A percentile compares a stretch with the other conserved stretches of the same genome.
These are phyloP conservation scores for Fusarium verrucosum DNA, from an alignment of 2,329 filamentous ascomycete species.

Conservation along the genomic window DNA sequence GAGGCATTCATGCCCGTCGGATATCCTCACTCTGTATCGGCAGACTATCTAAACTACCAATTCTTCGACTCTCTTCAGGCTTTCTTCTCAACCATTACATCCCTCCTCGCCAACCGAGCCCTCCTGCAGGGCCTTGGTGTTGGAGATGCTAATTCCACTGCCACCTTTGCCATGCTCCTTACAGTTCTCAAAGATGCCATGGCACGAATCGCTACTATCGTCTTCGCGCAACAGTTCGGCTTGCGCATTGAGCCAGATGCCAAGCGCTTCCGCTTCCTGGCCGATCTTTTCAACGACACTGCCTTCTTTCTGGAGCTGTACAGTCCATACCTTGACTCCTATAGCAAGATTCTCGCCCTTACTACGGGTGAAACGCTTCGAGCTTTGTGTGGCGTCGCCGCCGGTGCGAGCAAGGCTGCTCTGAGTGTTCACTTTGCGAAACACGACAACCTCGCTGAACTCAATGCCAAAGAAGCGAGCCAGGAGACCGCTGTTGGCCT, in stretches of 20 bases:
- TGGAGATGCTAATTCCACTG: conserved; percentile 79
- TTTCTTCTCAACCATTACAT: conserved; percentile 83
- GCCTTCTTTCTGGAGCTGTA: conserved; percentile 88
- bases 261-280: conserved; percentile 87
- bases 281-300: conserved; percentile 87
- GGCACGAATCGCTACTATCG: conserved; percentile 83
- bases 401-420: conserved; percentile 88
- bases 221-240: conserved; percentile 84
- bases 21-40: conserved; percentile 86
- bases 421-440: conserved; percentile 91
- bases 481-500: conserved; percentile 95
- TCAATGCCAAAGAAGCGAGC: conserved; percentile 94
- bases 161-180: conserved; percentile 82
- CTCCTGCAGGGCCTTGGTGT: conserved; percentile 84
- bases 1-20: conserved; percentile 83
- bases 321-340: conserved; percentile 73
- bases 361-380: conserved; percentile 62
- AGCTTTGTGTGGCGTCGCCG: conserved; percentile 85
- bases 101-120: conserved; percentile 81
- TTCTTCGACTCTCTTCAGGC: conserved; percentile 81
- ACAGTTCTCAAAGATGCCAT: conserved; percentile 84
- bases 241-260: conserved; percentile 88
- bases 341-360: conserved; percentile 60
- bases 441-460: conserved; percentile 86
- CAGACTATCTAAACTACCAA: conserved; percentile 82